Base-by-base conservation (phyloP, 805 yeast genomes). In the fission yeast (Schizosaccharomyces pombe) region DNA sequence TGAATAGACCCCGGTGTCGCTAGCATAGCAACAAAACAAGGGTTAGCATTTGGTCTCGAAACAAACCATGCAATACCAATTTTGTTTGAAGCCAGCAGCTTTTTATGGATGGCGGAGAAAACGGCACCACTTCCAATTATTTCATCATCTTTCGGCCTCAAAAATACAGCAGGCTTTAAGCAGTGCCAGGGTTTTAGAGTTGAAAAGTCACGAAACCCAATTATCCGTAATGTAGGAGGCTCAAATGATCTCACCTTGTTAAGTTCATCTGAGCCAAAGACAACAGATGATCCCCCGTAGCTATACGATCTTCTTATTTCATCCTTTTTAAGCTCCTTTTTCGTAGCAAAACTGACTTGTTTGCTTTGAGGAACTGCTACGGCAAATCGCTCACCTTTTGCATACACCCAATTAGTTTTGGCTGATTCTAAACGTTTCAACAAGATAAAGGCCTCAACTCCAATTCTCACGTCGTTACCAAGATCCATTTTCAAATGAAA, bases 21-120 rank as follows among this genome's bases (percentile, higher is more conserved):
- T 33, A 77, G 68, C 56, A 86, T 60, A 1, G 80, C 76, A 60
- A 72, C 78, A 47, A 82, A 57, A 2, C 67, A 57, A 0, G 94
- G 91, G 33, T 71, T 62, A 0, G 83, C 64, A 53, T 72, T 72
- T 49, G 64, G 67, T 56, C 79, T 74, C 5, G 72, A 60, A 60
- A 78, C 76, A 0, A 93, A 89, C 78, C 85, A 85, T 3, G 82
- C 74, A 5, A 89, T 66, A 0, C 83, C 91, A 60, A 74, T 77
- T 60, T 75, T 74, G 1, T 71, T 61, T 43, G 72, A 68, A 52
- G 71, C 70, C 3, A 67, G 62, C 65, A 91, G 66, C 2, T 79
- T 72, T 56, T 76, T 77, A 62, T 77, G 83, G 11, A 89, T 65
- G 0, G 86, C 74, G 0, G 83, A 70, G 60, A 86, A 75, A 0